These are phyloP conservation scores for Pascua guehoae DNA, from an alignment of 1,284 basidiomycete species.

Conservation along the genomic window DNA sequence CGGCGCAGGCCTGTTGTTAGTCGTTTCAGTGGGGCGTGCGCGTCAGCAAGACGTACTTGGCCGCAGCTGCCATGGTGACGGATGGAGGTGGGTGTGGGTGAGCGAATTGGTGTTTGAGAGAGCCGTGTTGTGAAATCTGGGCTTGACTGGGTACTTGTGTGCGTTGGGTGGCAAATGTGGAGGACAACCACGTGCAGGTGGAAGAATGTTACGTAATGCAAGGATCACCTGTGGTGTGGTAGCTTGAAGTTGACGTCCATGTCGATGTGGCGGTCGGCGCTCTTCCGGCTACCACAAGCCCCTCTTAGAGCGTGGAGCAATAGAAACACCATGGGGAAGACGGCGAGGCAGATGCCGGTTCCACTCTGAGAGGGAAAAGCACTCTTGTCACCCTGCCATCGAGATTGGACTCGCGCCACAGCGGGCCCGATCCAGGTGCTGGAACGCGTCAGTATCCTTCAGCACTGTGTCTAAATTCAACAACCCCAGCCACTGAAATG, in stretches of 20 bases:
- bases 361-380: too few relatives aligned
- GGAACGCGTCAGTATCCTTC: too few relatives aligned
- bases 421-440: too few relatives aligned
- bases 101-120: neutral
- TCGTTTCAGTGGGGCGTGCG: neutral
- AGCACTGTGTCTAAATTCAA: too few relatives aligned
- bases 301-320: too few relatives aligned
- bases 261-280: too few relatives aligned
- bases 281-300: too few relatives aligned
- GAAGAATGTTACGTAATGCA: neutral
- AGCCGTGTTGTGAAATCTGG: neutral
- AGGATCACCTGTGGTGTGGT: neutral
- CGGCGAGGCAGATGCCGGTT: too few relatives aligned
- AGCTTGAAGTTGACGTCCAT: too few relatives aligned
- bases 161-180: constrained; percentile 8
- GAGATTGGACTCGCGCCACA: too few relatives aligned
- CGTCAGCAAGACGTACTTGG: neutral
- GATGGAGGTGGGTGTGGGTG: constrained; percentile 5
- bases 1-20: constrained; percentile 12
- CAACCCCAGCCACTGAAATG: neutral
- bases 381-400: too few relatives aligned
- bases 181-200: neutral
- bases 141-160: neutral
- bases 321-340: too few relatives aligned
- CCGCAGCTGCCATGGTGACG: constrained; percentile 8